Evolutionary conservation across 2,329 filamentous ascomycete genomes (phyloP), one percentile per base, ranked within the genome.

Genomic region (Pseudopyricularia javanii): DNA sequence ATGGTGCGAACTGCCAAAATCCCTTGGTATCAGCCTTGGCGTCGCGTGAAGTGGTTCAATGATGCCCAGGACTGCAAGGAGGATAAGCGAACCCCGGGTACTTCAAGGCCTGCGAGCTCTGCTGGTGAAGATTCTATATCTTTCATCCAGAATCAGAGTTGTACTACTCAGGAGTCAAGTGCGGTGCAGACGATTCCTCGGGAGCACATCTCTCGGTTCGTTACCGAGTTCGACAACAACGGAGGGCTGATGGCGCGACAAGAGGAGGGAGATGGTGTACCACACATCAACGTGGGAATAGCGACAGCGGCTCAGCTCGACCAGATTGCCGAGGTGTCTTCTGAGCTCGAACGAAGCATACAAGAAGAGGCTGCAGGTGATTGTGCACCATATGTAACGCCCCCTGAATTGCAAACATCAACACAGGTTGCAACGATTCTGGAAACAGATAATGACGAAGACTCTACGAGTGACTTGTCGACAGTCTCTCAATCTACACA

Each of bases 1-100:
- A 47, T 32, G 50, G 34, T 47, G 28, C n/a, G 50, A 22, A 32
- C 26, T n/a, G 28, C 30, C 17, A 52, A 34, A 20, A 14, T 34
- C 14, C 50, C 37, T 7, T 52, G 37, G 50, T 52, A 40, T 28
- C 37, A 51, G 34, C 49, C 49, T 17, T 51, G 37, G 50, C 50
- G 50, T 32, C 43, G 28, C 4, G 22, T 45, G n/a, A 47, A 47
- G 4, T 22, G 35, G 28, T 52, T 47, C n/a, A 33, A 47, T 24
- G 50, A 9, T 11, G 26, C 37, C 1, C 50, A 52, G 37, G 32
- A 32, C 26, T 26, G n/a, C 14, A 33, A 32, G 26, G 28, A 33
- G 30, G 15, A 7, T 7, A 35, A 7, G 48, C 17, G 11, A 20
- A 26, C 48, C 48, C 7, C 6, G 14, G 48, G 20, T 26, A 34